Conservation (phyloP, 257 asterid genomes). For the Paulownia fortunei region DNA sequence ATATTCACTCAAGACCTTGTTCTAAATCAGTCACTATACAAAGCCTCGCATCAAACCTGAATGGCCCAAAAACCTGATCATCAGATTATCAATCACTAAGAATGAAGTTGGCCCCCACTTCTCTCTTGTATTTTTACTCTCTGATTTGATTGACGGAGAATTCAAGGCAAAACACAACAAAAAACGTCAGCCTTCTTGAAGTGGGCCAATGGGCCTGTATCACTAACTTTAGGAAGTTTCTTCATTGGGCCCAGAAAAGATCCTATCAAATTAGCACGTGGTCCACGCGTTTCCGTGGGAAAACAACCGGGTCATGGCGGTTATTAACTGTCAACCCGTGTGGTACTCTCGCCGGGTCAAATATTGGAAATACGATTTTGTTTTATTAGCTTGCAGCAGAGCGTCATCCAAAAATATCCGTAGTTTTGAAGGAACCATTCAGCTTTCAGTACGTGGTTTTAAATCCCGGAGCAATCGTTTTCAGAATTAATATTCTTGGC, state of each 20-base stretch:
- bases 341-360: not conserved
- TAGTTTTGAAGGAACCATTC: not conserved
- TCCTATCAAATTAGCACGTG: slow-evolving; percentile 29
- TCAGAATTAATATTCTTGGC: not conserved
- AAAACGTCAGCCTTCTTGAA: not conserved
- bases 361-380: not conserved
- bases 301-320: slow-evolving; percentile 20
- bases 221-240: not conserved
- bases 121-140: not conserved
- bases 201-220: slow-evolving; percentile 19
- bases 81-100: not conserved
- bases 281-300: slow-evolving; percentile 44
- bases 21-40: not conserved
- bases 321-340: slow-evolving; percentile 29
- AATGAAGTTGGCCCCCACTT: not conserved
- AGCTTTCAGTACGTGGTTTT: not conserved
- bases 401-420: too few relatives aligned
- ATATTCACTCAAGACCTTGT: not conserved
- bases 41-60: not conserved
- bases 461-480: not conserved
- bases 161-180: not conserved
- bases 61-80: not conserved
- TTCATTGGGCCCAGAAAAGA: not conserved
- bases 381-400: not conserved
- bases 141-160: not conserved